Evolutionary conservation across 176 grass and related monocot genomes (phyloP).

Genomic region (Zoysia japonica): DNA sequence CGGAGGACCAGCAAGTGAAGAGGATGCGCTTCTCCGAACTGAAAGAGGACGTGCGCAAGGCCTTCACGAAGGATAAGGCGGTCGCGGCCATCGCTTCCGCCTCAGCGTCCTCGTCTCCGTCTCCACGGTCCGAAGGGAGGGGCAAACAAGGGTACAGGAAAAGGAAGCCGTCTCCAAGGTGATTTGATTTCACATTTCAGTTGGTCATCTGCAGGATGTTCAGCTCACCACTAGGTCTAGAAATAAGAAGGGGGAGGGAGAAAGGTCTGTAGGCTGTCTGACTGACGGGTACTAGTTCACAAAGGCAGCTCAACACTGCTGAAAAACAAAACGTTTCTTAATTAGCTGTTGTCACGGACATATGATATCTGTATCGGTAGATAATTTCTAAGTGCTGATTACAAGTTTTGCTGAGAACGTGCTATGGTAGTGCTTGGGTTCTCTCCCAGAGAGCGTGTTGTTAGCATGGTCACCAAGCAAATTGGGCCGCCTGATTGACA

Average conservation of each 20-base stretch:
- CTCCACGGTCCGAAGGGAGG: slow-evolving; percentile 26
- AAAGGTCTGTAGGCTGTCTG: too few species aligned
- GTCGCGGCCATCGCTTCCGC: slow-evolving; percentile 39
- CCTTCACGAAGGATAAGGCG: slow-evolving; percentile 89
- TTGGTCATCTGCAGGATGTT: too few species aligned
- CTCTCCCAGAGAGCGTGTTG: neutral
- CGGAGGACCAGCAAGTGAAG: slow-evolving; percentile 58
- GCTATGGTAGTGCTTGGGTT: neutral
- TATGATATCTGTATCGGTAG: too few species aligned
- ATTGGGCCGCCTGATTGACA: neutral
- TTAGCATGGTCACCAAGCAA: neutral
- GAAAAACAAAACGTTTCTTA: too few species aligned
- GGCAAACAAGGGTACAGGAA: slow-evolving; percentile 29
- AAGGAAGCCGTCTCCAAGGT: neutral
- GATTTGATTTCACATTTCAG: neutral
- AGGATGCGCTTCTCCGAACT: slow-evolving; percentile 70
- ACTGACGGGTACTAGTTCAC: too few species aligned
- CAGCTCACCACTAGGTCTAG: too few species aligned
- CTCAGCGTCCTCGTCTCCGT: slow-evolving; percentile 46
- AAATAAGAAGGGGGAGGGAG: too few species aligned
- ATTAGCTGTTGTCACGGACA: too few species aligned
- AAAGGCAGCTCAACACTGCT: too few species aligned
- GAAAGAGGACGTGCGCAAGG: slow-evolving; percentile 80
- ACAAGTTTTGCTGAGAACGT: too few species aligned
- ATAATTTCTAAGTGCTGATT: too few species aligned